phyloP scores from a whole-genome alignment of 495 filamentous ascomycete species.

The Annulohypoxylon maeteangense region DNA sequence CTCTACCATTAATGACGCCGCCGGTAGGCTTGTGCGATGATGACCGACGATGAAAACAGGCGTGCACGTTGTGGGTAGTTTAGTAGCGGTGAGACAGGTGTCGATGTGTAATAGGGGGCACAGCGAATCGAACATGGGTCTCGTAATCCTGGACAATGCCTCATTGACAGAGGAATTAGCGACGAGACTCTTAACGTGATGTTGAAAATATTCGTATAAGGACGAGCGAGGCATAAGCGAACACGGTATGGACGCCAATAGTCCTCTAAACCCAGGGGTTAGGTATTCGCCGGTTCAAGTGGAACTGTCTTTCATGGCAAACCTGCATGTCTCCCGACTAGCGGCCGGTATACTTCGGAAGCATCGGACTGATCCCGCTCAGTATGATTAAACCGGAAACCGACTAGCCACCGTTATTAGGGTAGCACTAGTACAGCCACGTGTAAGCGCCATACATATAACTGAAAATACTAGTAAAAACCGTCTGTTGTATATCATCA shows the following conservation, averaged over 20 bases:
- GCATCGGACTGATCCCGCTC: neutral
- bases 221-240: neutral
- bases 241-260: neutral
- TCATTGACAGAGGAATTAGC: neutral
- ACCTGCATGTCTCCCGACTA: neutral
- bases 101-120: neutral
- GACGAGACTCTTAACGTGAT: neutral
- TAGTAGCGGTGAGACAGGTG: neutral
- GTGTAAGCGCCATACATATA: conserved; percentile 2
- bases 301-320: neutral
- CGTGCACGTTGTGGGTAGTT: neutral
- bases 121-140: neutral
- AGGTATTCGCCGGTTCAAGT: neutral
- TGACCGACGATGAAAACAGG: neutral
- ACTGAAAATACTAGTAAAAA: neutral
- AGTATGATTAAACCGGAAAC: neutral
- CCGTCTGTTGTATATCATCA: neutral
- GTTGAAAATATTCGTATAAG: neutral
- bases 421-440: neutral
- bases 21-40: neutral
- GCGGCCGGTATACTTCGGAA: neutral
- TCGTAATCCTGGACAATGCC: neutral
- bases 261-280: neutral
- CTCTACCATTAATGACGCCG: neutral
- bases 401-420: neutral